Evolutionary conservation across 2,329 filamentous ascomycete species (phyloP).

Genomic region (Verticillium isaacii): DNA sequence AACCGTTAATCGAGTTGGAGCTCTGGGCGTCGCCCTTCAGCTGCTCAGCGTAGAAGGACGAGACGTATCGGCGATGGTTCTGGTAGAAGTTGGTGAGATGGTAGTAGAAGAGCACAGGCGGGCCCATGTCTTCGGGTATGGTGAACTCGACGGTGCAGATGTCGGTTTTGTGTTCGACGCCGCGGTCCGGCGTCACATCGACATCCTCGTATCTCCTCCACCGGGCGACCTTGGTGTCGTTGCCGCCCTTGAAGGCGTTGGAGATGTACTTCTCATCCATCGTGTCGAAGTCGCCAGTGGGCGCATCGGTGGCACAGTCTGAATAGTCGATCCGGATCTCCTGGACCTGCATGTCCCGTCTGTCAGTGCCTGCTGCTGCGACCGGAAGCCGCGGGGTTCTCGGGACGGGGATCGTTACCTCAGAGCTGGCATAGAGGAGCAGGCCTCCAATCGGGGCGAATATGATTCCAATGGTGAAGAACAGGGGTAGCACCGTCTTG

Average conservation of each 20-base stretch:
- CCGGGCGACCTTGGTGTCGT: constrained; percentile 28
- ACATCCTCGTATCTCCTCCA: constrained; percentile 35
- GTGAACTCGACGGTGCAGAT: constrained; percentile 74
- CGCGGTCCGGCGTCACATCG: constrained; percentile 34
- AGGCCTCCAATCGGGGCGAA: constrained; percentile 90
- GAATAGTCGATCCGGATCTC: constrained; percentile 92
- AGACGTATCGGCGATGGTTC: constrained; percentile 94
- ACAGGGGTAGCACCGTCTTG: constrained; percentile 86
- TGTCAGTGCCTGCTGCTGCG: constrained; percentile 1
- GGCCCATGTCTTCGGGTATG: constrained; percentile 71
- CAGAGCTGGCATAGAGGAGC: constrained; percentile 77
- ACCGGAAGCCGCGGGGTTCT: neutral
- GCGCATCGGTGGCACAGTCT: constrained; percentile 59
- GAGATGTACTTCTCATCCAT: constrained; percentile 57
- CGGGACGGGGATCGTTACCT: constrained; percentile 47
- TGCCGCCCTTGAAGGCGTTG: constrained; percentile 65
- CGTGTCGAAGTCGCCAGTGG: constrained; percentile 31
- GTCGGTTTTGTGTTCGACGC: constrained; percentile 29
- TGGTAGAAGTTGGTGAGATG: constrained; percentile 97
- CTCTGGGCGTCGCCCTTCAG: constrained; percentile 65
- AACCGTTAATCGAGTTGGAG: constrained; percentile 55
- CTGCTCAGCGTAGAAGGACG: constrained; percentile 79
- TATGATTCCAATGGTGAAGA: constrained; percentile 85
- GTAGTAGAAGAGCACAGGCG: constrained; percentile 91
- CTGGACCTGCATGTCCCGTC: constrained; percentile 59